Percentiles rank a stretch among this genome's conserved stretches.
These are phyloP conservation scores for Nepenthes mirabilis DNA, from an alignment of 148 eudicot species.

Conservation along the genomic window DNA sequence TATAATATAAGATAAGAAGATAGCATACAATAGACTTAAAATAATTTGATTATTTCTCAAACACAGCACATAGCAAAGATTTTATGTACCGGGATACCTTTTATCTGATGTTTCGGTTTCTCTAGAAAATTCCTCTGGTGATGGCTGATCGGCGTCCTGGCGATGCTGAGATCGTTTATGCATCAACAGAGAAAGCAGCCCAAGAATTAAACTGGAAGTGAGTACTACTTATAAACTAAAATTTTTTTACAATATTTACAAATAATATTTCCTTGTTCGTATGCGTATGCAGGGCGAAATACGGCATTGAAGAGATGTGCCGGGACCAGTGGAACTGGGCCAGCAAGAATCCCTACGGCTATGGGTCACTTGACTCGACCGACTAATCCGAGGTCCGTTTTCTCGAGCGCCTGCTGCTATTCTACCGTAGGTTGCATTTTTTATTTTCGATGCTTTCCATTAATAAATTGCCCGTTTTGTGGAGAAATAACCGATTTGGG, in stretches of 20 bases:
- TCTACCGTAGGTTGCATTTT: too few species aligned
- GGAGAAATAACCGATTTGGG: too few species aligned
- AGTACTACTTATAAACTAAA: constrained; percentile 9
- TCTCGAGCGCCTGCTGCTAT: not conserved
- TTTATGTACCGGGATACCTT: too few species aligned
- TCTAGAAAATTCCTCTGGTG: constrained; percentile 74
- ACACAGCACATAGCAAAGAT: too few species aligned
- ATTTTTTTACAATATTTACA: not conserved
- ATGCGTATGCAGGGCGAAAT: constrained; percentile 55
- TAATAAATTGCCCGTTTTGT: too few species aligned
- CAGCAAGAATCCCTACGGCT: constrained; percentile 82
- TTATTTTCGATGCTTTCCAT: too few species aligned
- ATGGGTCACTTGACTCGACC: constrained; percentile 25
- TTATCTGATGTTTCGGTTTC: not conserved
- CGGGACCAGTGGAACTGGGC: constrained; percentile 97
- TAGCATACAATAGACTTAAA: too few species aligned
- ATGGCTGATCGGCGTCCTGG: constrained; percentile 79
- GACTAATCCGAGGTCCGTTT: not conserved
- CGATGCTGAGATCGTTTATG: constrained; percentile 87
- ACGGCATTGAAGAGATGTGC: constrained; percentile 85
- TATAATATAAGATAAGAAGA: too few species aligned
- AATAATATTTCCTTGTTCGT: not conserved
- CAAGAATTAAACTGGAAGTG: constrained; percentile 88
- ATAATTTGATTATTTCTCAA: too few species aligned
- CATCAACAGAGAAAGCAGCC: constrained; percentile 79